Evolutionary conservation across 2,329 filamentous ascomycete species (phyloP), one percentile per base, ranked within the genome.

Genomic region (Fusarium sp.): DNA sequence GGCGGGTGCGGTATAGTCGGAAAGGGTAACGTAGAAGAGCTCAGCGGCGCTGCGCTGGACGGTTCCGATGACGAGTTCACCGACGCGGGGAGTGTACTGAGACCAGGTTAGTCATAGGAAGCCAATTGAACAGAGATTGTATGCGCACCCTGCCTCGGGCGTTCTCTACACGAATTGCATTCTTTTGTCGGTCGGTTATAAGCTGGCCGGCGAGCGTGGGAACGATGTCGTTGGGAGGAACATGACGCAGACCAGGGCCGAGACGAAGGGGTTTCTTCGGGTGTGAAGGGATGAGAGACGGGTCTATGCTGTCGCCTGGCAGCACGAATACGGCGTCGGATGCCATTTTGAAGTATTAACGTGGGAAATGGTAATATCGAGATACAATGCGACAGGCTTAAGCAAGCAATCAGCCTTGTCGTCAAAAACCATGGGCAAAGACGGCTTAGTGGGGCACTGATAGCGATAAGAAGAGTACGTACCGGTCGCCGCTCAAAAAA

Each of bases 51-150:
- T 89, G 75, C 89, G 91, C 72, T 91, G 87, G 68, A 98, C 83
- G 65, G 91, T 93, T 57, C 92, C 93, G 73, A 99, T 91, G 65
- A 98, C 88, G 43, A 96, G 86, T 76, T 99, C 95, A 73, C 90
- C 89, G n/a, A 85, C 80, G 15, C 87, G 84, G 11, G 95, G 92
- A 32, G 87, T 82, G 73, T 98, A 99, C 86, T 95, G 49, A 34
- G 7, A 32, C 35, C 38, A 49, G 44, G 28, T 55, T 36, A 41
- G 35, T 9, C 11, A 12, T 11, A 29, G 7, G 12, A 29, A 26
- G 29, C 24, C 12, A 5, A 24, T n/a, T 5, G 13, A 9, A 36
- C 15, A 11, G 8, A 5, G 3, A 8, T 13, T 5, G 15, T 6
- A 24, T 9, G 73, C 85, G 40, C 81, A 91, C 90, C 61, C 91